These are phyloP conservation scores for Fomitopsis serialis DNA, from an alignment of 768 basidiomycete species.

Conservation along the genomic window DNA sequence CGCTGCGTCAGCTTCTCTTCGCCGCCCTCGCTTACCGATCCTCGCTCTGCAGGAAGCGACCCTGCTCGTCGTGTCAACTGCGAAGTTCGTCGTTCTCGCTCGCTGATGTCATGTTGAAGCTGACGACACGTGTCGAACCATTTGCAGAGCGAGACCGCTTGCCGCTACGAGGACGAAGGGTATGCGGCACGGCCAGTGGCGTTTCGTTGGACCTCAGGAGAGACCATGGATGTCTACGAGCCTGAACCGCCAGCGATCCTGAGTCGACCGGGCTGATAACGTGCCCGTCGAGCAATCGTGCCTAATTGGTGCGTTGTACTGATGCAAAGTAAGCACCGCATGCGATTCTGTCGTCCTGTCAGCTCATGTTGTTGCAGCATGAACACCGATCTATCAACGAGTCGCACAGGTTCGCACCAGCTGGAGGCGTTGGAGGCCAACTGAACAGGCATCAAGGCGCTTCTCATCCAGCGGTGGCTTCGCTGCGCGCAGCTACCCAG, in stretches of 20 bases:
- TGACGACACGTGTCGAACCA: not conserved
- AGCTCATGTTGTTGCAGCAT: no score
- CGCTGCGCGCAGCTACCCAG: not conserved
- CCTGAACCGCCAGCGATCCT: not conserved
- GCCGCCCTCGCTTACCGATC: not conserved
- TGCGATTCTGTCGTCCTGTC: no score
- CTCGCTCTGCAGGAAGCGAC: constrained; percentile 54
- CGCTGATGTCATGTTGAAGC: not conserved
- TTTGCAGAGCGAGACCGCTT: not conserved
- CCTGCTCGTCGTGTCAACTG: constrained; percentile 82
- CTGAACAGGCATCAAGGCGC: not conserved
- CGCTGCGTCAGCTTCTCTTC: not conserved
- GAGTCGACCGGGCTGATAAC: not conserved
- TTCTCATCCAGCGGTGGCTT: not conserved
- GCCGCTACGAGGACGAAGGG: not conserved
- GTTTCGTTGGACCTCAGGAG: not conserved
- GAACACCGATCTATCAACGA: no score
- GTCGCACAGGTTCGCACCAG: not conserved
- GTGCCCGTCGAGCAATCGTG: not conserved
- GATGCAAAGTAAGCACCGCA: not conserved
- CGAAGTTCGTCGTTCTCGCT: constrained; percentile 45
- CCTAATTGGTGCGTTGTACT: not conserved
- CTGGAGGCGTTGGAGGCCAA: not conserved
- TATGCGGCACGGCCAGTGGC: not conserved
- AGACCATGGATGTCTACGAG: not conserved